Evolutionary conservation across 2,329 filamentous ascomycete species (phyloP).

Genomic region (Coniochaeta sp.): DNA sequence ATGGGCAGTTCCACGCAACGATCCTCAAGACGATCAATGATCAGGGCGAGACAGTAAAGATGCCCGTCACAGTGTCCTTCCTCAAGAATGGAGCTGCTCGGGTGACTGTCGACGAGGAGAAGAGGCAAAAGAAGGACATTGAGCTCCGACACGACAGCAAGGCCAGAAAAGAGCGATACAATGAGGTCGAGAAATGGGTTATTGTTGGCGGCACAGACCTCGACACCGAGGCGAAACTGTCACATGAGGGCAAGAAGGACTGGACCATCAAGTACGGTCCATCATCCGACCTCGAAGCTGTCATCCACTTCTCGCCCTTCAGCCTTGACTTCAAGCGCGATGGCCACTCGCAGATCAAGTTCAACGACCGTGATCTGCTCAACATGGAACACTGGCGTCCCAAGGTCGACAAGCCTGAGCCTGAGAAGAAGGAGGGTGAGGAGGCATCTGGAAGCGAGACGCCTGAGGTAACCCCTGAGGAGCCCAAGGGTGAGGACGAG

Average conservation of each 20-base stretch:
- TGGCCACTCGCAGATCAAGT: conserved; percentile 71
- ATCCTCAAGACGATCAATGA: conserved; percentile 73
- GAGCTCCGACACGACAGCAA: conserved; percentile 78
- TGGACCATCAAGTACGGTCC: conserved; percentile 77
- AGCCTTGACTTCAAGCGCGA: conserved; percentile 80
- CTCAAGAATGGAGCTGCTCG: conserved; percentile 83
- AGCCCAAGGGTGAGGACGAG: conserved; percentile 57
- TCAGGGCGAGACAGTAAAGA: conserved; percentile 60
- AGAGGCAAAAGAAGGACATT: conserved; percentile 80
- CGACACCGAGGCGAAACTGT: conserved; percentile 65
- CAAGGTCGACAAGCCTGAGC: conserved; percentile 60
- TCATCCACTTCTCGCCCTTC: conserved; percentile 79
- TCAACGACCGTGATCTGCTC: conserved; percentile 84
- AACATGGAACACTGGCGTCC: conserved; percentile 95
- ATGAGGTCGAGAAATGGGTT: conserved; percentile 80
- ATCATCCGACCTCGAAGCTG: conserved; percentile 67
- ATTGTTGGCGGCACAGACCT: conserved; percentile 73
- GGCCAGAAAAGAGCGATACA: conserved; percentile 86
- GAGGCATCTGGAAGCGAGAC: conserved; percentile 33
- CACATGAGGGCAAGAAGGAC: conserved; percentile 56
- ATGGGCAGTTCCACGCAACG: conserved; percentile 71
- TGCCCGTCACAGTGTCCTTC: conserved; percentile 83
- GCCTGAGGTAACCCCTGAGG: conserved; percentile 28
- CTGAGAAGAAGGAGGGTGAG: conserved; percentile 48
- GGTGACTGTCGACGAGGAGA: conserved; percentile 87